Base-by-base conservation (phyloP, 495 filamentous ascomycete genomes). In the Penicillium silybi region DNA sequence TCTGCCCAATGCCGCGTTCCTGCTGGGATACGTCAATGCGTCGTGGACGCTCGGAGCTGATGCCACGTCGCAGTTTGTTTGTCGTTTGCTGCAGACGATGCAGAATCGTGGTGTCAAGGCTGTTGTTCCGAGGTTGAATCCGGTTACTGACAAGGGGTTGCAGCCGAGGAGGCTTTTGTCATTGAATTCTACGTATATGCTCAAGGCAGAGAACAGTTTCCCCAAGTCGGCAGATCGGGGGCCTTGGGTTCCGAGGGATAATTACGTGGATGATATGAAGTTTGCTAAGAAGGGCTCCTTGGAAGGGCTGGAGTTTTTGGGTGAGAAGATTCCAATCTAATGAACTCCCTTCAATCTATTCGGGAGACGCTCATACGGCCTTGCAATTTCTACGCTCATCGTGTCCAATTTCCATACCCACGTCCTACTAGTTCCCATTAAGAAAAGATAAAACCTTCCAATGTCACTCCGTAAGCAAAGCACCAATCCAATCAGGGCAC, bases 11-110 rank as follows among this genome's bases (percentile, higher is more conserved):
- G 56, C 61, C 1, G 55, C 56, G 11, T 56, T 72, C 29, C 29
- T 69, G 13, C 48, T 74, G 15, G 73, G 73, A 16, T 77, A 74
- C 45, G 66, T 58, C 22, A 70, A 70, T 50, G 60, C 67, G 1
- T 66, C 66, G 9, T 77, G 72, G 73, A 77, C 72, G 2, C 57
- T 77, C 2, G 73, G 73, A 6, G 64, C 66, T 4, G 73, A 77
- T 18, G 58, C 60, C 13, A 61, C 61, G 13, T 59, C 62, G 4
- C 44, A 47, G 3, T 44, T 62, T 9, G 41, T 71, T 42, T 63
- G 64, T 18, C 58, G 70, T 9, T 26, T 55, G 16, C n/a, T 48
- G 25, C 41, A 41, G 10, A 27, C 38, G 15, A 53, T 53, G 50
- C 37, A 11, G 10, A 22, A 48, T 4, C 44, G 44, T 13, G 44